Base-by-base conservation (phyloP, 2,329 filamentous ascomycete species). In the Chaetomium strumarium region DNA sequence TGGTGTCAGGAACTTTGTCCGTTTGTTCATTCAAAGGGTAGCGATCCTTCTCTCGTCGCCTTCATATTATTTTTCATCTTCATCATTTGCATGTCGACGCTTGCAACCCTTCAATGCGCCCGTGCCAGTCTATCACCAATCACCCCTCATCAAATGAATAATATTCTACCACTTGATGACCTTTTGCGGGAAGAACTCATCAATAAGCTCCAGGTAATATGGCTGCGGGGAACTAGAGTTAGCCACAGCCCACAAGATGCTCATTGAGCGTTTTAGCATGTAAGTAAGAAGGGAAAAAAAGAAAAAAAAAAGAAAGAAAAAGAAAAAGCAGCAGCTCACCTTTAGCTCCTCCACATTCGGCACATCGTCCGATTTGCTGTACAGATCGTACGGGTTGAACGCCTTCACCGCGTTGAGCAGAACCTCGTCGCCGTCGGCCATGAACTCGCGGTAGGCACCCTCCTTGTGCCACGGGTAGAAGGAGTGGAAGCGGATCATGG, bases 391-490 rank as follows among this genome's bases (percentile, higher is more conserved):
- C 0, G 90, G 89, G 68, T 95, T 95, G 71, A 96, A 95, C 0
- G 87, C 88, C 68, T 81, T 79, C 46, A 95, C 90, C 9, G 89
- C 89, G 65, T 81, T 80, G 62, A 95, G 73, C 84, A 95, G 90
- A 63, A 79, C 77, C 68, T 85, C 72, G 63, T 96, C 90, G 66
- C 90, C 85, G 55, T 86, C 83, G 67, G 85, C 79, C 90, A 95
- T 95, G 68, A 95, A 79, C 70, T 89, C 82, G 55, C 71, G 70
- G 72, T 96, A 96, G 7, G 88, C 90, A 50, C 85, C 85, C 68
- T 86, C 84, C 56, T 78, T 81, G 72, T 95, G 90, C 90, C 90
- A 96, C 14, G 90, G 85, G 71, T 96, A 96, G 72, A 95, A 95
- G 6, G 84, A 89, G 72, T 96, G 90, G 72, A 95, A 95, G 51